These are phyloP conservation scores for Xeromyces bisporus DNA, from an alignment of 495 filamentous ascomycete genomes.

Conservation along the genomic window DNA sequence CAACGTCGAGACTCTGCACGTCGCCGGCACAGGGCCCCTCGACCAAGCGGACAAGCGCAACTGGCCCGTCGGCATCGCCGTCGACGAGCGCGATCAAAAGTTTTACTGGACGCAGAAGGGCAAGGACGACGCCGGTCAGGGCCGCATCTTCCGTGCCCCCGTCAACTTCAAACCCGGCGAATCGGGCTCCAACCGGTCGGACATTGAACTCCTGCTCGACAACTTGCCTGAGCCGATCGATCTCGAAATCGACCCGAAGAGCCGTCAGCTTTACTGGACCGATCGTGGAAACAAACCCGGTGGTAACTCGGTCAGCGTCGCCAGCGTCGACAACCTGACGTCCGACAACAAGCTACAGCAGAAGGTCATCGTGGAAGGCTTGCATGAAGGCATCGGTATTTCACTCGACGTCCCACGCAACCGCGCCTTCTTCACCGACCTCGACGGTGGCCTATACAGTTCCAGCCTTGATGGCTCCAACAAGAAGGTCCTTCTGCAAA, in stretches of 20 bases:
- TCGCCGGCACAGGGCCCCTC: constrained; percentile 15
- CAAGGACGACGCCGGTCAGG: constrained; percentile 26
- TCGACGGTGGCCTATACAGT: constrained; percentile 29
- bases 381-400: constrained; percentile 31
- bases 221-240: constrained; percentile 35
- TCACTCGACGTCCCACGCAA: constrained; percentile 19
- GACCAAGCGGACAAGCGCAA: constrained; percentile 11
- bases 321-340: not conserved
- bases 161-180: constrained; percentile 15
- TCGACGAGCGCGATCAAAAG: constrained; percentile 15
- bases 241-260: constrained; percentile 26
- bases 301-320: constrained; percentile 30
- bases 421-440: constrained; percentile 27
- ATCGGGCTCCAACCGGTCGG: constrained; percentile 7
- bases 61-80: constrained; percentile 19
- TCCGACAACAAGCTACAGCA: not conserved
- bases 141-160: constrained; percentile 31
- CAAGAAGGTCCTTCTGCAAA: constrained; percentile 16
- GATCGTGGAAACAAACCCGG: constrained; percentile 33
- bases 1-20: constrained; percentile 21
- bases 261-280: constrained; percentile 32
- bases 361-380: constrained; percentile 23
- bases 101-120: constrained; percentile 44
- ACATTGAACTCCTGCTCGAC: constrained; percentile 22
- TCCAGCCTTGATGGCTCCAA: constrained; percentile 25